These are phyloP conservation scores for Vanrija pseudolonga DNA, from an alignment of 1,284 basidiomycete species.

Conservation along the genomic window DNA sequence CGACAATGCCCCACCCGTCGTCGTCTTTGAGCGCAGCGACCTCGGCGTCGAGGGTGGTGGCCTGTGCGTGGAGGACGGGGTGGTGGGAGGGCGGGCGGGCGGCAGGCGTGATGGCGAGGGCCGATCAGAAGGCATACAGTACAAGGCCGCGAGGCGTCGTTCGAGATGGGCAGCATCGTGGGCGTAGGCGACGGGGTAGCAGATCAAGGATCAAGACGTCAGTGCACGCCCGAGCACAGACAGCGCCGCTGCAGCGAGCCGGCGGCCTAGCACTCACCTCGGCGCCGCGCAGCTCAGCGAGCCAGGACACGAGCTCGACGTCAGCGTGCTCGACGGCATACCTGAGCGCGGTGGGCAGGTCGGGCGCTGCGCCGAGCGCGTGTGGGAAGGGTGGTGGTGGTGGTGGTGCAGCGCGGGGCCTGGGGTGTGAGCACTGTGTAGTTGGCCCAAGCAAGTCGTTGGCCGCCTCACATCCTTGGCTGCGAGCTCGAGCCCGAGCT, in stretches of 20 bases:
- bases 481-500: background rate
- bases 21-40: slow-evolving; percentile 60
- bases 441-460: too few species aligned
- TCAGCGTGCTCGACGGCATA: slow-evolving; percentile 39
- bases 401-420: background rate
- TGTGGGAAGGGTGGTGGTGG: background rate
- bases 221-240: background rate
- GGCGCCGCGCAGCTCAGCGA: slow-evolving; percentile 29
- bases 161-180: too few species aligned
- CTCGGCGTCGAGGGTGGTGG: slow-evolving; percentile 30
- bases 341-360: slow-evolving; percentile 36
- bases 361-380: slow-evolving; percentile 13
- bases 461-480: background rate
- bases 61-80: too few species aligned
- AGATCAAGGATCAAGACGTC: background rate
- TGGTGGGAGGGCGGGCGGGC: slow-evolving; percentile 1
- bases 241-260: background rate
- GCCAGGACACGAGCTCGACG: slow-evolving; percentile 35
- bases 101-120: background rate
- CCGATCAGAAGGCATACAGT: too few species aligned
- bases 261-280: slow-evolving; percentile 26
- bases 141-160: too few species aligned
- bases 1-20: slow-evolving; percentile 74
- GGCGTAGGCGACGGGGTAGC: too few species aligned
- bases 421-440: too few species aligned